Percentiles rank a stretch among this genome's conserved stretches.
These are phyloP conservation scores for Dryadomyces sulphureus DNA, from an alignment of 2,329 filamentous ascomycete species.

Conservation along the genomic window DNA sequence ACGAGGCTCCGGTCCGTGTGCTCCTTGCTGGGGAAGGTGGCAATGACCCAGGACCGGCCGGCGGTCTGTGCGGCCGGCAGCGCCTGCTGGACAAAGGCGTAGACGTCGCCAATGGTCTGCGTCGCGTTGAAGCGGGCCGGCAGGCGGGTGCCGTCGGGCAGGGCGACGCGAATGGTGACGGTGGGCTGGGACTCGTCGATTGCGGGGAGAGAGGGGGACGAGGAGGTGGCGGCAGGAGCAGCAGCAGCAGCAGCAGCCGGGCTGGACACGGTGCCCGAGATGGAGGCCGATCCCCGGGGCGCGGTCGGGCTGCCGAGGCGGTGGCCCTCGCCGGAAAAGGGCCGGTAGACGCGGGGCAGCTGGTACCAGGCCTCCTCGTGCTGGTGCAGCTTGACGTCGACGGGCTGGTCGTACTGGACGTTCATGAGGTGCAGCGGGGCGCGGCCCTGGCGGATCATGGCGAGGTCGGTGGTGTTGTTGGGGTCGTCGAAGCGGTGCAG, in stretches of 20 bases:
- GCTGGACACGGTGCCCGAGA: constrained; percentile 21
- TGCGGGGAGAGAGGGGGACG: constrained; percentile 10
- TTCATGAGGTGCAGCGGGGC: constrained; percentile 68
- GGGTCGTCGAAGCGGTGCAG: constrained; percentile 70
- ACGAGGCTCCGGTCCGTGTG: constrained; percentile 50
- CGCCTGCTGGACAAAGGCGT: constrained; percentile 56
- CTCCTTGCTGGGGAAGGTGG: constrained; percentile 73
- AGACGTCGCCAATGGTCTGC: constrained; percentile 65
- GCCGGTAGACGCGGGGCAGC: constrained; percentile 61
- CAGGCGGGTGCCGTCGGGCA: constrained; percentile 62
- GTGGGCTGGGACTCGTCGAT: constrained; percentile 54
- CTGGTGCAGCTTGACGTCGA: constrained; percentile 67
- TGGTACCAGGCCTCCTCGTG: constrained; percentile 60
- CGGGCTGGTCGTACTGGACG: constrained; percentile 56
- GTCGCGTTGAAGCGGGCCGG: constrained; percentile 71
- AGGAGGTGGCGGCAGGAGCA: constrained; percentile 15
- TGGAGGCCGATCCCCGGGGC: constrained; percentile 15
- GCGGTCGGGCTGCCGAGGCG: constrained; percentile 63
- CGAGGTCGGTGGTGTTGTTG: constrained; percentile 53
- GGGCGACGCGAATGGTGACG: constrained; percentile 58
- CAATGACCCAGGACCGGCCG: constrained; percentile 55
- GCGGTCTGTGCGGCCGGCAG: constrained; percentile 36
- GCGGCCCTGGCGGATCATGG: constrained; percentile 62
- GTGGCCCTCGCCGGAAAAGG: constrained; percentile 57
- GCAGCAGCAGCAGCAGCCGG: constrained; percentile 14